Evolutionary conservation across 2,329 filamentous ascomycete genomes (phyloP), one percentile per base, ranked within the genome.

Genomic region (Aureobasidium melanogenum): DNA sequence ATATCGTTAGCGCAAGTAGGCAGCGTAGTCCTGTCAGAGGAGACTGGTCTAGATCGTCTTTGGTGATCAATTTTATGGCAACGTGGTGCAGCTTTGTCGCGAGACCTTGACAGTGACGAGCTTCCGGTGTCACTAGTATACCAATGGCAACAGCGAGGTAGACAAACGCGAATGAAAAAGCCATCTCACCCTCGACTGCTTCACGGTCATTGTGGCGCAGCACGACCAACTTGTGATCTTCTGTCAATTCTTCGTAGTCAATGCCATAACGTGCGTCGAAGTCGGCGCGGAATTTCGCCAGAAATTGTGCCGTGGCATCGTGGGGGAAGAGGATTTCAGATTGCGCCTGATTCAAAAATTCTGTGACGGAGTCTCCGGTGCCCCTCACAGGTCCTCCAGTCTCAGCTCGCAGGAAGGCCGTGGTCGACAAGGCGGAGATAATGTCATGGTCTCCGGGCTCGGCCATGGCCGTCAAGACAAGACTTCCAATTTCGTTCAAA

Each of bases 81-180:
- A 43, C 19, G 19, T 43, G 19, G 10, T 55, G 51, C 22, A 55
- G 24, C 36, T 19, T 41, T 2, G n/a, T 28, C 2, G 51, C 51
- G 9, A 55, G 51, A 14, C 36, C 17, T 22, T 32, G 51, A 14
- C 24, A 38, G 14, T 55, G 51, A 43, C 36, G 22, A n/a, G 51
- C 15, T 22, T 43, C 24, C 7, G 51, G 51, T 32, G 51, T 28
- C 26, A 55, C 51, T 4, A 55, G 51, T 2, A 55, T 55, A 1
- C 51, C 51, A 7, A 55, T 55, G 15, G 51, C 51, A 43, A 55
- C 51, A 30, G 51, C 51, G 22, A 55, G 51, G 15, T 55, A 55
- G 2, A 55, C 38, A 17, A 55, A 55, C 8, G 51, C 51, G 17
- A 55, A 55, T 14, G 28, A 17, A 19, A 41, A 55, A 7, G 51